Percentiles rank a stretch among this genome's conserved stretches.
Evolutionary conservation across 306 rosid genomes (phyloP).

Genomic region (Astragalus glycyphyllos): DNA sequence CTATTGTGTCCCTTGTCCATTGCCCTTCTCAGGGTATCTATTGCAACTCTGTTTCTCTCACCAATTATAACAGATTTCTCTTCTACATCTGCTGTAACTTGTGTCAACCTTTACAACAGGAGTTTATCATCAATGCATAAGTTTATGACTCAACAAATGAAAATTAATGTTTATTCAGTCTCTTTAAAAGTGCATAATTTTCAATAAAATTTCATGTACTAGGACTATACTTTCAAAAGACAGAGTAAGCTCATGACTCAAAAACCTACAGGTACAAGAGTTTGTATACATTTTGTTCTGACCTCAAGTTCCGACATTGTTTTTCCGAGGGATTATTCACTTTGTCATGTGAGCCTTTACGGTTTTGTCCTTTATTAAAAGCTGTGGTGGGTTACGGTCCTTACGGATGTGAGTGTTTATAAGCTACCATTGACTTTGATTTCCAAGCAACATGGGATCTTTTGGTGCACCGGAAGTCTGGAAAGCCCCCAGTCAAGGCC

Average conservation of each 20-base stretch:
- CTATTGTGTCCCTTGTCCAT: conserved; percentile 73
- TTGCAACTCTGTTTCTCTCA: conserved; percentile 82
- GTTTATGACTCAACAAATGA: conserved; percentile 26
- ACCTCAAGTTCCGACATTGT: too few species aligned
- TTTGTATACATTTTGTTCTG: neutral
- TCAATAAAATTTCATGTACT: conserved; percentile 21
- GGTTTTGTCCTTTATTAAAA: too few species aligned
- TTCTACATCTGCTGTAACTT: conserved; percentile 75
- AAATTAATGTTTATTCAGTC: neutral
- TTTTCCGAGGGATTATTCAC: too few species aligned
- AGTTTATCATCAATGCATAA: conserved; percentile 39
- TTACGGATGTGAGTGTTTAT: too few species aligned
- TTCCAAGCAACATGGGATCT: too few species aligned
- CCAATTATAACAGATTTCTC: conserved; percentile 88
- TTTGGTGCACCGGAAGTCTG: too few species aligned
- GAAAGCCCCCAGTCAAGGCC: too few species aligned
- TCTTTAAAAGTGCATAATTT: conserved; percentile 8
- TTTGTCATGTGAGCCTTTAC: too few species aligned
- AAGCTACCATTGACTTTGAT: too few species aligned
- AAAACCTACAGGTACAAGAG: conserved; percentile 7
- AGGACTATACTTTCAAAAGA: conserved; percentile 26
- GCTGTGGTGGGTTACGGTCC: too few species aligned
- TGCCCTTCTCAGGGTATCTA: conserved; percentile 64
- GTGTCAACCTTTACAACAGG: conserved; percentile 68
- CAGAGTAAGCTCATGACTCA: conserved; percentile 6